Evolutionary conservation across 2,329 filamentous ascomycete species (phyloP), one percentile per base, ranked within the genome.

Genomic region (Eutypa lata): DNA sequence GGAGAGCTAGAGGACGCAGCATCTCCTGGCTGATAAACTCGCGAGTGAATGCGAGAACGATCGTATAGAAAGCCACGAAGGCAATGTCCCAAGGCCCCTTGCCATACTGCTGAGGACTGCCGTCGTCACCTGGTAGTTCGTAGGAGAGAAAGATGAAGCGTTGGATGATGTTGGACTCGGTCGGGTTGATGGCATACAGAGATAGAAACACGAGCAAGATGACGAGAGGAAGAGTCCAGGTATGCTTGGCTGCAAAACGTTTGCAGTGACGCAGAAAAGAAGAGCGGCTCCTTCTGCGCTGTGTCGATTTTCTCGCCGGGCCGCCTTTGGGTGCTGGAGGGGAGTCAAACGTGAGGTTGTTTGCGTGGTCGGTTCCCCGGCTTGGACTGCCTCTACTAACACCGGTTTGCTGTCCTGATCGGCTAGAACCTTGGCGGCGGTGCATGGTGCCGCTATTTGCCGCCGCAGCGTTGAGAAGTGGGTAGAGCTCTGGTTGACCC

Each of bases 1-100:
- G 71, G 6, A 79, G 69, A 1, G 86, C 85, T 54, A 87, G 72
- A 0, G 87, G 87, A 7, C 80, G 79, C 52, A 90, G 80, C 43
- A 89, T 54, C 52, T 84, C 80, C 67, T 89, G 86, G 86, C 89
- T 90, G 65, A 88, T 73, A 63, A 90, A 90, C 65, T 90, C 88
- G 54, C 88, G 83, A 2, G 84, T 88, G 69, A 90, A 90, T 48
- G 83, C 84, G 53, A 91, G 75, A 19, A 90, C 79, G 47, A 90
- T 72, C 16, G 80, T 86, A 70, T 90, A 90, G 73, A 90, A 90
- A 45, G 73, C 77, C 43, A 90, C 84, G 58, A 90, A 90, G 13
- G 82, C 81, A 44, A 89, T 76, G 65, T 91, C 88, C 63, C 80
- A 79, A 31, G 69, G 75, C 22, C 88, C 88, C 63, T 91, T 91